Conservation (phyloP, 805 yeast species). For the Candida ficus region DNA sequence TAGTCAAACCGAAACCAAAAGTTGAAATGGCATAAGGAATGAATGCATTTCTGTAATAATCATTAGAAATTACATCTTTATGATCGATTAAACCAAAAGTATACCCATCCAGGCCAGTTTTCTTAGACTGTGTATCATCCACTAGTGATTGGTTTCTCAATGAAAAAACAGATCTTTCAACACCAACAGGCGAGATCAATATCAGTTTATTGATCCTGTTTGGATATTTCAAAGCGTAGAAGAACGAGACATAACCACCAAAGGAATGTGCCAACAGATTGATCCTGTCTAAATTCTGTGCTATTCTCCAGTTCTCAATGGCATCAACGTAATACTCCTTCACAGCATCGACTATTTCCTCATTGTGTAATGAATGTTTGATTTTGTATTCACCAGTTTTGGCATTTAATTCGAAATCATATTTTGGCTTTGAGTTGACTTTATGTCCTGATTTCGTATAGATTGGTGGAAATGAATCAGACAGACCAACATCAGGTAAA, state of each 20-base stretch:
- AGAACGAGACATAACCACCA: constrained; percentile 70
- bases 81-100: constrained; percentile 5
- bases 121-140: neutral
- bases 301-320: constrained; percentile 60
- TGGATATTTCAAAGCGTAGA: constrained; percentile 58
- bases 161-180: constrained; percentile 64
- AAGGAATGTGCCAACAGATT: constrained; percentile 72
- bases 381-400: constrained; percentile 9
- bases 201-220: constrained; percentile 47
- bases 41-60: constrained; percentile 24
- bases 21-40: constrained; percentile 29
- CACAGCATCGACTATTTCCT: constrained; percentile 30
- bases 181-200: constrained; percentile 73
- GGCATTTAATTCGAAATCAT: constrained; percentile 5
- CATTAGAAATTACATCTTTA: constrained; percentile 18
- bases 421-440: constrained; percentile 12
- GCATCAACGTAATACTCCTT: constrained; percentile 55
- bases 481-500: constrained; percentile 66
- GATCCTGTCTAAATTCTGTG: constrained; percentile 43
- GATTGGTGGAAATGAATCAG: constrained; percentile 24
- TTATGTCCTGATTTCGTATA: constrained; percentile 19
- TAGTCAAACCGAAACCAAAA: constrained; percentile 42
- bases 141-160: constrained; percentile 29
- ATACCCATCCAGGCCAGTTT: constrained; percentile 4
- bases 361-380: constrained; percentile 16